These are phyloP conservation scores for Aspergillus conjunctus DNA, from an alignment of 495 filamentous ascomycete genomes.

Conservation along the genomic window DNA sequence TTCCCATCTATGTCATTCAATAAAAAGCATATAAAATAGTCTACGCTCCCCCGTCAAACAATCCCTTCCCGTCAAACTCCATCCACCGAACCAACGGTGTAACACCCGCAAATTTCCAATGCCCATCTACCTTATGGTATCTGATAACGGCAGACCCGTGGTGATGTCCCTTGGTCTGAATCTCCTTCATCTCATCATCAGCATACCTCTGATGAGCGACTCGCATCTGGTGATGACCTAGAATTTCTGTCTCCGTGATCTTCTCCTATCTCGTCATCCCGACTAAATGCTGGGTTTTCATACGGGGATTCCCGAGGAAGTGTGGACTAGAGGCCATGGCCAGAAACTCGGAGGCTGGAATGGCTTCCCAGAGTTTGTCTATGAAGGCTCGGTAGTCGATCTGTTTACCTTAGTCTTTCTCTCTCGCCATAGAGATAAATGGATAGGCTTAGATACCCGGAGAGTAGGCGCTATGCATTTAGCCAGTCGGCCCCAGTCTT, in stretches of 20 bases:
- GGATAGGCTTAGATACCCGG: slow-evolving; percentile 34
- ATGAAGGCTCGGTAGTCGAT: slow-evolving; percentile 59
- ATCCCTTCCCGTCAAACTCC: slow-evolving; percentile 66
- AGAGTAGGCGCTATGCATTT: slow-evolving; percentile 74
- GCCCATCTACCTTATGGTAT: slow-evolving; percentile 72
- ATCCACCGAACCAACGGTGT: slow-evolving; percentile 69
- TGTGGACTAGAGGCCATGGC: slow-evolving; percentile 65
- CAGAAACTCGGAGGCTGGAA: slow-evolving; percentile 72
- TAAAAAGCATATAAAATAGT: no score
- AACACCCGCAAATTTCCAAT: slow-evolving; percentile 83
- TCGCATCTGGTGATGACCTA: slow-evolving; percentile 76
- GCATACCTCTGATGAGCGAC: slow-evolving; percentile 63
- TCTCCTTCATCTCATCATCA: slow-evolving; percentile 27
- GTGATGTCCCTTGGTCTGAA: slow-evolving; percentile 54
- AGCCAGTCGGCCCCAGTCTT: slow-evolving; percentile 73
- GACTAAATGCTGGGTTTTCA: slow-evolving; percentile 78
- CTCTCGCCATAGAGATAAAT: not conserved
- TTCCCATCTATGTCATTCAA: no score
- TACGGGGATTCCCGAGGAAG: slow-evolving; percentile 69
- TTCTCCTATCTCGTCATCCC: slow-evolving; percentile 73
- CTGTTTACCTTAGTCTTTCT: slow-evolving; percentile 9
- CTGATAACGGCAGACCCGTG: slow-evolving; percentile 73
- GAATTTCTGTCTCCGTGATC: slow-evolving; percentile 64
- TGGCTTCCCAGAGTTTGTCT: slow-evolving; percentile 62
- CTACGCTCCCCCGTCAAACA: slow-evolving; percentile 33